These are phyloP conservation scores for Veloboletus limbatus DNA, from an alignment of 1,284 basidiomycete genomes.

Conservation along the genomic window DNA sequence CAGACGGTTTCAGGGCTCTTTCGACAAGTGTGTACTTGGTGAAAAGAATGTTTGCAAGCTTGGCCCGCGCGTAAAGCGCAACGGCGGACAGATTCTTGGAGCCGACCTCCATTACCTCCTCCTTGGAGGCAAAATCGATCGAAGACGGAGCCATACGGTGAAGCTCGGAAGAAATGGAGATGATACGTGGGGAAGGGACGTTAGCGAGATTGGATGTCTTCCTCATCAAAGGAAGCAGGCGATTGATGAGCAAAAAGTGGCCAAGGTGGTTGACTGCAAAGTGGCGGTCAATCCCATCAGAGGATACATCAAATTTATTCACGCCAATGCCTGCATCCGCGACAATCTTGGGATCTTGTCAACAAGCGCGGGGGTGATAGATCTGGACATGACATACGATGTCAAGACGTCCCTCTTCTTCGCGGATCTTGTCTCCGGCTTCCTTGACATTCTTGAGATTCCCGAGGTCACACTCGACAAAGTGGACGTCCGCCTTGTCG, in stretches of 20 bases:
- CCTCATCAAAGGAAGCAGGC: slow-evolving; percentile 41
- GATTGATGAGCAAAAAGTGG: slow-evolving; percentile 45
- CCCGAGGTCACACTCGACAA: slow-evolving; percentile 42
- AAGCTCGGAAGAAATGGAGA: slow-evolving; percentile 42
- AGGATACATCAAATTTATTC: slow-evolving; percentile 38
- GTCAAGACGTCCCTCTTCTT: slow-evolving; percentile 39
- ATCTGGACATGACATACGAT: slow-evolving; percentile 36
- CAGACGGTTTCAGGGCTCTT: slow-evolving; percentile 35
- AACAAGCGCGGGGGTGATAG: background rate
- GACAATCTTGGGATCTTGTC: slow-evolving; percentile 33
- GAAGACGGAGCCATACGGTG: slow-evolving; percentile 38
- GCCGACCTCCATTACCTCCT: too few species aligned
- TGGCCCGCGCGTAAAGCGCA: too few species aligned
- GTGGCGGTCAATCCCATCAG: slow-evolving; percentile 41
- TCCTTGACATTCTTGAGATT: slow-evolving; percentile 38
- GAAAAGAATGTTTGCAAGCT: slow-evolving; percentile 44
- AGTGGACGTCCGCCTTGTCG: slow-evolving; percentile 34
- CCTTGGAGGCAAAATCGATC: too few species aligned
- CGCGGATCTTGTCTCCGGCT: slow-evolving; percentile 35
- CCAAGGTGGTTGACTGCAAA: slow-evolving; percentile 42
- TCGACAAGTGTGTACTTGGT: slow-evolving; percentile 39
- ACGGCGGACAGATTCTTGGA: too few species aligned
- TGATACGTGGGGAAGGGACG: slow-evolving; percentile 37
- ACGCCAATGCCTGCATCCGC: slow-evolving; percentile 41
- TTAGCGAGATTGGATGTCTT: slow-evolving; percentile 35